Evolutionary conservation across 306 rosid species (phyloP), one percentile per base, ranked within the genome.

Genomic region (Cyamopsis tetragonoloba): DNA sequence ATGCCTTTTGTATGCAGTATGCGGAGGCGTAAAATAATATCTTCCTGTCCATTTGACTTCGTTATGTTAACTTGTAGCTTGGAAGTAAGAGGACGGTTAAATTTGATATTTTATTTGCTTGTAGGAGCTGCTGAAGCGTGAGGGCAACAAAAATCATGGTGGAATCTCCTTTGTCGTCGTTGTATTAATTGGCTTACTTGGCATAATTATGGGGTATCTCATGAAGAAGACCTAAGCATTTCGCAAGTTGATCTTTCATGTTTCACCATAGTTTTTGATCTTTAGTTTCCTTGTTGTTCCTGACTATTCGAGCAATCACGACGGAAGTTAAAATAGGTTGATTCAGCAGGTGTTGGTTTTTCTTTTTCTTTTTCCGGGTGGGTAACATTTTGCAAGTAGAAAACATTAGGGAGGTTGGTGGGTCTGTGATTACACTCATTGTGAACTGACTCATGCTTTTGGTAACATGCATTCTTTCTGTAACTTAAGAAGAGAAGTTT

Each of bases 51-150:
- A 35, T 41, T 57, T 47, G 24, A 60, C 62, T 43, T 41, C 11
- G 47, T 27, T 62, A 5, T 11, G 56, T 61, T 58, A 43, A 44
- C 60, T 50, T n/a, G n/a, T n/a, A n/a, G n/a, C n/a, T 58, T 67
- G 65, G 51, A 19, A 23, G 13, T 55, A 22, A 14, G 42, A 41
- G 30, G 63, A 30, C 39, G 32, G 35, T 44, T 62, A 47, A n/a
- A 23, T 66, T 50, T 6, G 11, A 66, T 14, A 20, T 55, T 56
- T 69, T 71, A 68, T 38, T 32, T 37, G 42, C 58, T 62, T 84
- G 87, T 71, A 93, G 98, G 97, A 89, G 46, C 85, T 88, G 46
- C 80, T 93, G 89, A 89, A 68, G 83, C 89, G 87, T 14, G 86
- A 84, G 61, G 68, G 78, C 77, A 72, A 75, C 69, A 86, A 81